Conservation (phyloP, 2,329 filamentous ascomycete species). For the Sporothrix inflata region DNA sequence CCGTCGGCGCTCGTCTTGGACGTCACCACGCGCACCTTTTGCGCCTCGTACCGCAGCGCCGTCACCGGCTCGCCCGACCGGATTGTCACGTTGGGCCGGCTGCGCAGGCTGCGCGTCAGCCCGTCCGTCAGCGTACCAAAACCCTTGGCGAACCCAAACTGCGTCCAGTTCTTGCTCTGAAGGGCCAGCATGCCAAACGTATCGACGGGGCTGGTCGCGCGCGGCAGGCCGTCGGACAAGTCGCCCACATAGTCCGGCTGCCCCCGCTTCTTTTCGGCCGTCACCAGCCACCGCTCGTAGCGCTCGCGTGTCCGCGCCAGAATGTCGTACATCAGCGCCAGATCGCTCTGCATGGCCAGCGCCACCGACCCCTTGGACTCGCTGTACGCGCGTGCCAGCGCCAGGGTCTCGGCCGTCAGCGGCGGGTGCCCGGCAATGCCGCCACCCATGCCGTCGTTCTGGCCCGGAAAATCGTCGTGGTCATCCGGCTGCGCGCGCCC, state of each 20-base stretch:
- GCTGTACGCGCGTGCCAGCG: neutral
- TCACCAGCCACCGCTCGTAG: conserved; percentile 21
- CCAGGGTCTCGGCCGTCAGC: conserved; percentile 5
- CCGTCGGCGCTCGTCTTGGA: conserved; percentile 26
- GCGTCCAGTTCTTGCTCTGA: conserved; percentile 40
- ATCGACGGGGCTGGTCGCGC: neutral
- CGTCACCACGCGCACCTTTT: conserved; percentile 17
- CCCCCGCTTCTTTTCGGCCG: neutral
- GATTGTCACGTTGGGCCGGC: conserved; percentile 63
- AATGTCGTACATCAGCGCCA: conserved; percentile 28
- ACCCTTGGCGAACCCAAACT: conserved; percentile 60
- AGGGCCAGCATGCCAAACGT: conserved; percentile 38
- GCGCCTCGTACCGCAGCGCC: conserved; percentile 46
- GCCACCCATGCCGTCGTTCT: conserved; percentile 1
- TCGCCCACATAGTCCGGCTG: neutral
- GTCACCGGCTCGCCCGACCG: conserved; percentile 54
- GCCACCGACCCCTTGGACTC: neutral
- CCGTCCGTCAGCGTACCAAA: conserved; percentile 63
- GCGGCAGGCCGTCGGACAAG: neutral
- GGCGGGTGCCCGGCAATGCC: conserved; percentile 12
- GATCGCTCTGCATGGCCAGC: conserved; percentile 24
- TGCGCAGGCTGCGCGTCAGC: conserved; percentile 54
- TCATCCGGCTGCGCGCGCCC: neutral
- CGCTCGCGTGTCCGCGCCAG: conserved; percentile 8
- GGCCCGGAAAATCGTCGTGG: conserved; percentile 10